Evolutionary conservation across 208 protist genomes (phyloP).

Genomic region (Naegleria gruberi): DNA sequence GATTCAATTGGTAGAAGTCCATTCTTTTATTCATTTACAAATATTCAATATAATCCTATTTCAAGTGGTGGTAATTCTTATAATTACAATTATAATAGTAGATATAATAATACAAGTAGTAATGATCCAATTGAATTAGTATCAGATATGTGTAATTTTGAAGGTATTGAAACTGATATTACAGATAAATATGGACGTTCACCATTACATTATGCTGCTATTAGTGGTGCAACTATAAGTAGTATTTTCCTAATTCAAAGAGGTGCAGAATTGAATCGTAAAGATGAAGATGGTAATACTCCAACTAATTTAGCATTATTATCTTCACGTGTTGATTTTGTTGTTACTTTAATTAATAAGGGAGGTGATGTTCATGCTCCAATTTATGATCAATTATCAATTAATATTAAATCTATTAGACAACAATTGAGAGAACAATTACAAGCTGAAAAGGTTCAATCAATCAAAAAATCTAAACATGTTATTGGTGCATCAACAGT

Average conservation of each 20-base stretch:
- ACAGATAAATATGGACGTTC: not conserved
- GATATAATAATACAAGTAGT: not conserved
- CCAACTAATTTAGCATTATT: not conserved
- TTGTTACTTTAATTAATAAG: constrained; percentile 14
- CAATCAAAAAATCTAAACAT: not conserved
- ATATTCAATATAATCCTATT: not conserved
- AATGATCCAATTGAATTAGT: constrained; percentile 18
- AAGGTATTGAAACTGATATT: not conserved
- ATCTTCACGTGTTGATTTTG: not conserved
- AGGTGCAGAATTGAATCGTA: not conserved
- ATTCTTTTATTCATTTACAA: not conserved
- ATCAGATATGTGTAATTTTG: not conserved
- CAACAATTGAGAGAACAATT: not conserved
- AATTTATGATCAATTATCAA: not conserved
- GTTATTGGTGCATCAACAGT: not conserved
- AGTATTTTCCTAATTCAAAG: constrained; percentile 6
- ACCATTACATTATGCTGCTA: not conserved
- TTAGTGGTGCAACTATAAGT: not conserved
- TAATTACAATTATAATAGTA: not conserved
- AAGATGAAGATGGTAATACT: constrained; percentile 6
- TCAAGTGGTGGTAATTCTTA: not conserved
- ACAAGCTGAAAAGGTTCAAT: not conserved
- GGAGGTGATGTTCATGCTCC: not conserved
- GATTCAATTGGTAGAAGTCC: not conserved
- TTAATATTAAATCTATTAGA: not conserved